Percentiles rank a stretch among this genome's conserved stretches.
Evolutionary conservation across 345 rosid species (phyloP).

Genomic region (Syzygium jambos): DNA sequence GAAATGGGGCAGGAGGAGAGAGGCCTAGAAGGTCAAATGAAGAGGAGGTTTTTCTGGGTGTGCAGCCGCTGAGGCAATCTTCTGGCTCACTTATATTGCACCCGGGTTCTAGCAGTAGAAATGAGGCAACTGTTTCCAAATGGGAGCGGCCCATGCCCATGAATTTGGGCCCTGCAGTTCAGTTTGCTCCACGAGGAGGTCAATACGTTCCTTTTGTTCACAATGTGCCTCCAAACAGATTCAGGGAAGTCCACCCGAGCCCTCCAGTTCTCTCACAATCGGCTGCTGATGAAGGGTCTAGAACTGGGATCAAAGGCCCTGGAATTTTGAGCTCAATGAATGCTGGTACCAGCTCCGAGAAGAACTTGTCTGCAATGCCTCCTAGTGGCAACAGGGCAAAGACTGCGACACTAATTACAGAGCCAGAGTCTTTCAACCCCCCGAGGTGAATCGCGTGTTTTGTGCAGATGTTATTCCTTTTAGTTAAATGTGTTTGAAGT

Average conservation of each 20-base stretch:
- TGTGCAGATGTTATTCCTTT: neutral
- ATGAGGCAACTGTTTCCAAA: constrained; percentile 31
- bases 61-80: constrained; percentile 39
- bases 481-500: neutral
- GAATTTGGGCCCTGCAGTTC: constrained; percentile 34
- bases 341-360: constrained; percentile 29
- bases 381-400: constrained; percentile 40
- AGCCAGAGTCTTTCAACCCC: constrained; percentile 51
- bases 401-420: constrained; percentile 22
- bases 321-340: constrained; percentile 43
- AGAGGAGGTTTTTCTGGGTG: constrained; percentile 33
- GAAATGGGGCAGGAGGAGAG: constrained; percentile 49
- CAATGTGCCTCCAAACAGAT: constrained; percentile 54
- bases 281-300: constrained; percentile 99
- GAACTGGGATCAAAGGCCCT: constrained; percentile 87
- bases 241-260: constrained; percentile 47
- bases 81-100: constrained; percentile 43
- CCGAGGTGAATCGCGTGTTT: constrained; percentile 33
- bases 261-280: constrained; percentile 52
- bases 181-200: constrained; percentile 49
- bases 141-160: constrained; percentile 42
- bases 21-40: constrained; percentile 40
- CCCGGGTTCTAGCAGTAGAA: constrained; percentile 33
- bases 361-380: constrained; percentile 21
- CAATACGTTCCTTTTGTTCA: constrained; percentile 58